phyloP scores from a whole-genome alignment of 768 basidiomycete species.

The Russula sp. region DNA sequence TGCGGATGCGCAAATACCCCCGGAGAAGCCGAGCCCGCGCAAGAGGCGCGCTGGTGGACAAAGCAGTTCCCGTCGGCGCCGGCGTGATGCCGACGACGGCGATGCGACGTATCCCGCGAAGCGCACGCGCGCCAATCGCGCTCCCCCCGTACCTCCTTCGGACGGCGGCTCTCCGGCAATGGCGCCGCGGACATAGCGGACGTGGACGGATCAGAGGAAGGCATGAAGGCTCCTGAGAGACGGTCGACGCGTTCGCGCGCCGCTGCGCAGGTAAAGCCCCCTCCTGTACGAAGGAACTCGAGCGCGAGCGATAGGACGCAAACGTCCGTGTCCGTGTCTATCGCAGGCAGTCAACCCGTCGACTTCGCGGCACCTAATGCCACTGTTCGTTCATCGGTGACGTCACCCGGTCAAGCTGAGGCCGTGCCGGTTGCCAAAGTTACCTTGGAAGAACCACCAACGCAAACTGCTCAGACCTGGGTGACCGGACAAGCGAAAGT shows the following conservation, averaged over 20 bases:
- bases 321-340: constrained; percentile 29
- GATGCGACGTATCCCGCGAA: constrained; percentile 31
- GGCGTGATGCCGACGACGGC: constrained; percentile 31
- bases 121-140: constrained; percentile 29
- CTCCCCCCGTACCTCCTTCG: constrained; percentile 14
- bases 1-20: constrained; percentile 7
- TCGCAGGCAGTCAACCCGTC: constrained; percentile 27
- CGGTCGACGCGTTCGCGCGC: constrained; percentile 31
- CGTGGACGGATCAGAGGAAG: constrained; percentile 26
- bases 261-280: constrained; percentile 25
- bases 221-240: constrained; percentile 25
- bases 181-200: constrained; percentile 24
- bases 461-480: neutral
- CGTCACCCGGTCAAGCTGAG: constrained; percentile 20
- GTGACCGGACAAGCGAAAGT: constrained; percentile 1
- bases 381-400: constrained; percentile 9
- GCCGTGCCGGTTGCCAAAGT: constrained; percentile 3
- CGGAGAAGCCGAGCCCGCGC: constrained; percentile 30
- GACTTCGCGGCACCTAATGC: constrained; percentile 1
- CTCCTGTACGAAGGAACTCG: constrained; percentile 26
- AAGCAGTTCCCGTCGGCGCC: constrained; percentile 26
- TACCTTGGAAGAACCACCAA: constrained; percentile 3
- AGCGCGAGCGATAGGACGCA: constrained; percentile 31
- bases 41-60: constrained; percentile 27
- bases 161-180: constrained; percentile 27